Evolutionary conservation across 805 yeast genomes (phyloP), one percentile per base, ranked within the genome.

Genomic region (Candida caryicola): DNA sequence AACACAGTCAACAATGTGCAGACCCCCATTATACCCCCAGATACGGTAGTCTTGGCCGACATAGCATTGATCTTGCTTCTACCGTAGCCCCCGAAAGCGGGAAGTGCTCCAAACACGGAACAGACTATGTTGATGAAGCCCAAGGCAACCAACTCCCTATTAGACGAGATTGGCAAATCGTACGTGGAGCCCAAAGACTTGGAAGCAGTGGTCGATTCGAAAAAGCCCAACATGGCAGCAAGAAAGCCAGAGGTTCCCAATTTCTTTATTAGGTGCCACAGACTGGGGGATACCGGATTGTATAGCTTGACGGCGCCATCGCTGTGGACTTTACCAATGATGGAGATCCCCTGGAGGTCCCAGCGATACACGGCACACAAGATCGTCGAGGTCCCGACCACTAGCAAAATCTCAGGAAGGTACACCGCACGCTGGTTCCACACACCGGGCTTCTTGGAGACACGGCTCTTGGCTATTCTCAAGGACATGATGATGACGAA

Each of bases 81-180:
- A 2, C 96, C 98, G 55, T 90, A 91, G 0, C 98, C 98, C 7
- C 98, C 99, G 70, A 90, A 90, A 0, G 95, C 79, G 0, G 99
- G 97, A 12, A 91, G 65, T 0, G 89, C 84, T 2, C 77, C 78
- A 30, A 86, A 84, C 38, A 79, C 57, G 3, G 87, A 74, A 0
- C 81, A 81, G 0, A 74, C 62, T 2, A 88, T 43, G 49, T 90
- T 91, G 39, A 84, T 78, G 10, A 76, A 62, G 1, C 99, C 98
- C 21, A 91, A 66, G 0, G 97, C 97, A 4, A 93, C 90, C 29
- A 91, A 65, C 57, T 91, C 99, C 43, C 97, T 75, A 59, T 93
- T 90, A 13, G 95, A 78, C 0, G 95, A 85, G 8, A 89, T 76
- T 0, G 87, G 82, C 25, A 76, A 55, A 45, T 85, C 83, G 45